Percentiles rank a stretch among this genome's conserved stretches.
phyloP scores from a whole-genome alignment of 2,329 filamentous ascomycete genomes.

The Macrophomina phaseolina region DNA sequence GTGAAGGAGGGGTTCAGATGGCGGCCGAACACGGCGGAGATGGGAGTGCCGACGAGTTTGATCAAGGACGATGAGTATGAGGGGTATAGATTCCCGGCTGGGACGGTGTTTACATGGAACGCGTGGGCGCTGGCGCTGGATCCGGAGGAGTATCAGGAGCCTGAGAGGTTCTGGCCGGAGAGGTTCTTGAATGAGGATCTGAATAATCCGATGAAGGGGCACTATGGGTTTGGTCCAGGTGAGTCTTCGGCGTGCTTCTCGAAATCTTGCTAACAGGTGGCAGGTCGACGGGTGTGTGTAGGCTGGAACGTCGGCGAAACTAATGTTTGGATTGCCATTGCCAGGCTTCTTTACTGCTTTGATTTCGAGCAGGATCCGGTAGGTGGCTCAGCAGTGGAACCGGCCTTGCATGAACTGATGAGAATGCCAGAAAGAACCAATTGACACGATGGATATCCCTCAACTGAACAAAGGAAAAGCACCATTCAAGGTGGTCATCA shows the following conservation, averaged over 20 bases:
- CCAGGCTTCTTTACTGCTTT: constrained; percentile 34
- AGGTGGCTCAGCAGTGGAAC: neutral
- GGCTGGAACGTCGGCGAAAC: constrained; percentile 33
- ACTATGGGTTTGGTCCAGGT: constrained; percentile 37
- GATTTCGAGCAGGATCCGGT: constrained; percentile 30
- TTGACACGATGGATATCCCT: constrained; percentile 33
- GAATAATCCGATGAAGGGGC: constrained; percentile 37
- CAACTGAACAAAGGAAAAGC: constrained; percentile 16
- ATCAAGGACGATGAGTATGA: constrained; percentile 34
- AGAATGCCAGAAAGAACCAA: constrained; percentile 6
- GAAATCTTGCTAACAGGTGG: neutral
- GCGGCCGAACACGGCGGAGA: constrained; percentile 34
- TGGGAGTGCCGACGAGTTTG: constrained; percentile 31
- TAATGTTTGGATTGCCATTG: constrained; percentile 35
- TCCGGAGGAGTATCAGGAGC: constrained; percentile 31
- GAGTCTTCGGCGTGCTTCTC: neutral
- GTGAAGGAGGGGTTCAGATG: constrained; percentile 35
- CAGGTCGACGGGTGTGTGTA: constrained; percentile 31
- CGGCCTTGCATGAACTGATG: neutral
- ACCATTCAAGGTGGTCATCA: neutral
- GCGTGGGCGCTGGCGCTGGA: constrained; percentile 31
- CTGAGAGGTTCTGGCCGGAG: constrained; percentile 35
- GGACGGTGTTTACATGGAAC: constrained; percentile 36
- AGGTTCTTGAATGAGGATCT: constrained; percentile 34
- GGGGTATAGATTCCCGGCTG: constrained; percentile 34